A percentile compares a stretch with the other conserved stretches of the same genome.
phyloP scores from a whole-genome alignment of 192 early-diverging fungal genomes.

The Diversispora eburnea region DNA sequence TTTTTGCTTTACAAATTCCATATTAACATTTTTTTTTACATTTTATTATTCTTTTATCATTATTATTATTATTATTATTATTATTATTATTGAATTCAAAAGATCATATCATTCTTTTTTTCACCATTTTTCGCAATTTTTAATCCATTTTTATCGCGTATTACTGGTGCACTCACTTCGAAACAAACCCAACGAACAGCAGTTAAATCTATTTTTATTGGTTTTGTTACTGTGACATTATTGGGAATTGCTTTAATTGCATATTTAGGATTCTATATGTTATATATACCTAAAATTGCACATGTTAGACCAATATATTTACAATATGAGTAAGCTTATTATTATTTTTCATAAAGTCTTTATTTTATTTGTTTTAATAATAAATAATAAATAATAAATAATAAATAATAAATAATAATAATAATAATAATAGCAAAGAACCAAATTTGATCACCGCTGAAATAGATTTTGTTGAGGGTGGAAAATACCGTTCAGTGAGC shows the following conservation, averaged over 20 bases:
- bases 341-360: too few relatives aligned
- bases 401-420: not conserved
- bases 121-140: slow-evolving; percentile 36
- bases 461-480: not conserved
- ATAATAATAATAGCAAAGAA: not conserved
- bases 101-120: slow-evolving; percentile 44
- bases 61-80: too few relatives aligned
- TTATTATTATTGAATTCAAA: too few relatives aligned
- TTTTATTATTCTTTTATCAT: too few relatives aligned
- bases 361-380: not conserved
- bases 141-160: slow-evolving; percentile 37
- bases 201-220: slow-evolving; percentile 40
- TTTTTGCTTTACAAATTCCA: too few relatives aligned
- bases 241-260: slow-evolving; percentile 34
- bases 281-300: slow-evolving; percentile 43
- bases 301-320: slow-evolving; percentile 41
- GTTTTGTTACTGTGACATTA: slow-evolving; percentile 29
- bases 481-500: not conserved
- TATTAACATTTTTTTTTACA: too few relatives aligned
- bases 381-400: not conserved
- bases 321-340: slow-evolving; percentile 33
- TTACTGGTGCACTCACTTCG: slow-evolving; percentile 38
- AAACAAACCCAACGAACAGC: slow-evolving; percentile 39
- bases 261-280: slow-evolving; percentile 45
- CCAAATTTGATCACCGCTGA: not conserved